A percentile compares a stretch with the other conserved stretches of the same genome.
These are phyloP conservation scores for Waltergamsia citrina DNA, from an alignment of 2,329 filamentous ascomycete species.

Conservation along the genomic window DNA sequence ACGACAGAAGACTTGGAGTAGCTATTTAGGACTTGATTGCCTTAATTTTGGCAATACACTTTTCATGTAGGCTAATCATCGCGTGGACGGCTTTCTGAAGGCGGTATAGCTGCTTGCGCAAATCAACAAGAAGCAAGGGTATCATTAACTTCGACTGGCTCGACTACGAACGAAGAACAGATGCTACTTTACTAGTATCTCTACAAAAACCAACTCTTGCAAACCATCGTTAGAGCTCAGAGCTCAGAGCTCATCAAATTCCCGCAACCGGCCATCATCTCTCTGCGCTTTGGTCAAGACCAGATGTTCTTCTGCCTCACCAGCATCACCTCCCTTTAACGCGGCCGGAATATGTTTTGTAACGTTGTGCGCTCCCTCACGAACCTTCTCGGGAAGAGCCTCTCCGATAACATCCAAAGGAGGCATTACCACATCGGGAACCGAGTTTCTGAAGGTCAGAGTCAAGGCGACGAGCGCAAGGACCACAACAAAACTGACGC, in stretches of 20 bases:
- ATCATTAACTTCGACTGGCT: neutral
- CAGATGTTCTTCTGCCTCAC: constrained; percentile 12
- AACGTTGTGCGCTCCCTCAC: constrained; percentile 1
- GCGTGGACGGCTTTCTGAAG: no score
- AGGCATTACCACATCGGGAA: neutral
- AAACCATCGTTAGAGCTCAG: no score
- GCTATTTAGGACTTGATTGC: no score
- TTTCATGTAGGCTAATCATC: no score
- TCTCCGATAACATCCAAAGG: neutral
- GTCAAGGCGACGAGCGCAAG: constrained; percentile 38
- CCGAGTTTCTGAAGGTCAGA: constrained; percentile 9
- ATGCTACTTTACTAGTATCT: no score
- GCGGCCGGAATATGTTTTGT: neutral
- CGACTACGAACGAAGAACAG: no score
- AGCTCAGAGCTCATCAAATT: constrained; percentile 36
- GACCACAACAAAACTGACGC: constrained; percentile 38
- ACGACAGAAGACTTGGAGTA: no score
- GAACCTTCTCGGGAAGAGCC: neutral
- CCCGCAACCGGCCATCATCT: constrained; percentile 26
- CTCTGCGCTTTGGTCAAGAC: constrained; percentile 15
- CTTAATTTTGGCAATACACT: no score
- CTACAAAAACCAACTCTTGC: no score
- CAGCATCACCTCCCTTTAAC: constrained; percentile 1
- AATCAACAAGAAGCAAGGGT: no score
- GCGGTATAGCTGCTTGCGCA: no score